Base-by-base conservation (phyloP, 2,329 filamentous ascomycete genomes). In the Chaetomiaceae sp. region DNA sequence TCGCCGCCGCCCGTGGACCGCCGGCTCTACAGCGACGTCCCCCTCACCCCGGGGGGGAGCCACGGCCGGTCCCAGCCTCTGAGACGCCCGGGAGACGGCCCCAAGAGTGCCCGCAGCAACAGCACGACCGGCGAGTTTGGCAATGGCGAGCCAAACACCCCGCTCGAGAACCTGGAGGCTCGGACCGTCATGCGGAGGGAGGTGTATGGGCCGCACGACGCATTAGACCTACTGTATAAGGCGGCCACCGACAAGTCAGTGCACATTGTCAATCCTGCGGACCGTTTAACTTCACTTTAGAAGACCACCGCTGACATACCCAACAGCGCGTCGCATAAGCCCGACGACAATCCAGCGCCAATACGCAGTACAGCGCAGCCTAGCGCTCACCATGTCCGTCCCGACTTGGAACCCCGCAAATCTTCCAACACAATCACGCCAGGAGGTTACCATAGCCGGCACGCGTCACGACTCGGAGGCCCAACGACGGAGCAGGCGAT, bases 201-300 rank as follows among this genome's bases (percentile, higher is more conserved):
- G 56, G 82, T 97, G 36, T 95, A 90, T 65, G 90, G 89, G 29
- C 89, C 88, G 3, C 90, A 95, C 60, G 91, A 97, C 69, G 91
- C 91, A 19, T 74, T 97, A 38, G 89, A 95, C 64, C 73, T 96
- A 47, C 75, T 97, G 14, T 94, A 94, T 61, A 90, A 95, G 68
- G 91, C 90, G 17, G 89, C 80, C 24, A 83, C 79, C 33, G 76
- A 83, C 61, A 79, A 73, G 60, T 62, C 35, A 47, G 60, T 60
- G 32, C 42, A 47, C 42, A 48, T 38, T 32, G 24, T 27, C n/a
- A n/a, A n/a, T n/a, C 22, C 22, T 38, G 18, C 32, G 19, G n/a
- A 15, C 20, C 3, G 10, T 29, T 20, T 1, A n/a, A 6, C n/a
- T n/a, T n/a, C n/a, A n/a, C n/a, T n/a, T n/a, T 9, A 9, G 20